Conservation (phyloP, 2,329 filamentous ascomycete genomes). For the Hymenoscyphus albidus region DNA sequence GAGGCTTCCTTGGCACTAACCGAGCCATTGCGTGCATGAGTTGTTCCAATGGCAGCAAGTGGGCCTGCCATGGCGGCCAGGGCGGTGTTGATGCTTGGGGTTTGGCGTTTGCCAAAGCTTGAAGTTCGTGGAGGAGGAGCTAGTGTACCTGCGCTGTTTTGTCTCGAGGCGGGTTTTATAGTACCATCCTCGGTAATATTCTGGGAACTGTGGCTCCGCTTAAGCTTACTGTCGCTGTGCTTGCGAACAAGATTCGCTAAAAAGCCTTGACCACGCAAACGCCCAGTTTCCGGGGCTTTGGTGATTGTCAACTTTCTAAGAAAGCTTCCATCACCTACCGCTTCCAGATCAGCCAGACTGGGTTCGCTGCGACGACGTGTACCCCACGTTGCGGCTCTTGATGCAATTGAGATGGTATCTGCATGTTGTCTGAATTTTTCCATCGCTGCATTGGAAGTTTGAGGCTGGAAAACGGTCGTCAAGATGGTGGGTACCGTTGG, state of each 20-base stretch:
- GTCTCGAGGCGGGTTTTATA: conserved; percentile 34
- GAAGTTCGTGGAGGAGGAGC: conserved; percentile 48
- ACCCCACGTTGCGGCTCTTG: conserved; percentile 65
- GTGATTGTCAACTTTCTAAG: conserved; percentile 59
- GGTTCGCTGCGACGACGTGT: conserved; percentile 64
- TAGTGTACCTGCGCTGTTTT: conserved; percentile 38
- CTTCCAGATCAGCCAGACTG: conserved; percentile 54
- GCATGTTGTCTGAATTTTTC: conserved; percentile 42
- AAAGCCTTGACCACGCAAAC: conserved; percentile 42
- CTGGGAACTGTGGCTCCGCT: conserved; percentile 29
- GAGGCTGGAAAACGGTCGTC: conserved; percentile 40
- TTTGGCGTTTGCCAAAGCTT: conserved; percentile 48
- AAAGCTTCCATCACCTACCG: conserved; percentile 56
- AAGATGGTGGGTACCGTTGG: conserved; percentile 36
- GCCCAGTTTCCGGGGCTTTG: conserved; percentile 39
- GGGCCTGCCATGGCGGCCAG: conserved; percentile 52
- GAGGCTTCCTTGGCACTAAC: conserved; percentile 50
- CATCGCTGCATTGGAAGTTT: conserved; percentile 48
- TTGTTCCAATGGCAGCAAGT: conserved; percentile 51
- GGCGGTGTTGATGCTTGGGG: conserved; percentile 56
- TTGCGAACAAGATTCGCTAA: conserved; percentile 33
- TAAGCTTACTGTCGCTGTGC: conserved; percentile 33
- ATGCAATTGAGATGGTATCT: conserved; percentile 53
- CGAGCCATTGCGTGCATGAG: conserved; percentile 57
- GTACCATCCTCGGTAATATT: conserved; percentile 27